These are phyloP conservation scores for Microbotryomycetes sp. DNA, from an alignment of 1,284 basidiomycete species.

Conservation along the genomic window DNA sequence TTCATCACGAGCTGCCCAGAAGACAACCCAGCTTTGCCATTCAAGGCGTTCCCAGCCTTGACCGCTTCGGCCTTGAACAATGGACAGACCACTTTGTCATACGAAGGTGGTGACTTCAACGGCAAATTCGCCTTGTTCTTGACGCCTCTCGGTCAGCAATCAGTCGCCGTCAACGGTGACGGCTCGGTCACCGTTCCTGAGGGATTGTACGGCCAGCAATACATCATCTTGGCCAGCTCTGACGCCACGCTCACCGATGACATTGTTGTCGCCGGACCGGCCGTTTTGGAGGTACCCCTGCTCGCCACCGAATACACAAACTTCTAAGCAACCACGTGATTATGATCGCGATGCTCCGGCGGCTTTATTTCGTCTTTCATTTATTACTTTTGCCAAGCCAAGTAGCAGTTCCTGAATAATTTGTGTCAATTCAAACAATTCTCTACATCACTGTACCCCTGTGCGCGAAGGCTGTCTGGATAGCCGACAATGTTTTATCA, in stretches of 20 bases:
- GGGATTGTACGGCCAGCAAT: conserved; percentile 20
- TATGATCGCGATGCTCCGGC: too few relatives aligned
- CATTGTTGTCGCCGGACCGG: conserved; percentile 50
- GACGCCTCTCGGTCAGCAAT: background rate
- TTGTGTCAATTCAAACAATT: too few relatives aligned
- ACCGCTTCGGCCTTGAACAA: conserved; percentile 3
- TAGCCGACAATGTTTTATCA: too few relatives aligned
- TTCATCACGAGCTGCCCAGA: conserved; percentile 50
- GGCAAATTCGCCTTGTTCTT: conserved; percentile 3
- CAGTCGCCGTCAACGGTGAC: conserved; percentile 33
- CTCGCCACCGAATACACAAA: conserved; percentile 10
- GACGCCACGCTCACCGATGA: conserved; percentile 43
- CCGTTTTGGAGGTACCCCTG: conserved; percentile 39
- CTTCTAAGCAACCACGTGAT: background rate
- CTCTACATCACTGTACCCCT: too few relatives aligned
- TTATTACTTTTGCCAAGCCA: too few relatives aligned
- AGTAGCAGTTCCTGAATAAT: too few relatives aligned
- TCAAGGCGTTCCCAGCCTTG: conserved; percentile 26
- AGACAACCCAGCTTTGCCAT: conserved; percentile 45
- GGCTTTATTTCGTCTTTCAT: too few relatives aligned
- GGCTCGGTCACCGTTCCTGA: conserved; percentile 18
- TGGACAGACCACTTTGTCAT: conserved; percentile 3
- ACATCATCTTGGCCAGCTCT: conserved; percentile 22
- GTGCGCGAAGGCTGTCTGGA: too few relatives aligned
- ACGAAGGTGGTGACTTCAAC: background rate